Evolutionary conservation across 495 filamentous ascomycete genomes (phyloP).

Genomic region (Penicillium malachiteum): DNA sequence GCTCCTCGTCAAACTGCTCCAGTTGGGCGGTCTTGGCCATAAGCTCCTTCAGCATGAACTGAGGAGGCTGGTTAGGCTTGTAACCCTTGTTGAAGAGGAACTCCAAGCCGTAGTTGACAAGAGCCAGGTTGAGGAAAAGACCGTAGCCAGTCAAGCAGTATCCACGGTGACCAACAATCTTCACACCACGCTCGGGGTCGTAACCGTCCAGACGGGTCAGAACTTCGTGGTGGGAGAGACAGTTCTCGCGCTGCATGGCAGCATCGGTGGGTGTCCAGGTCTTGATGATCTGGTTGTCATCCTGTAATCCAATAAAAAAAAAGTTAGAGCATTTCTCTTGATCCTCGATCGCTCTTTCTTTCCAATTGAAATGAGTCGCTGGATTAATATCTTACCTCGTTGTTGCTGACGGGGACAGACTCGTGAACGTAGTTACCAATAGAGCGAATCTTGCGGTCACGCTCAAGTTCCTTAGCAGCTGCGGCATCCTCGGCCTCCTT

Average conservation of each 20-base stretch:
- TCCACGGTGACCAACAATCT: constrained; percentile 92
- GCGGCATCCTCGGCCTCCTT: constrained; percentile 72
- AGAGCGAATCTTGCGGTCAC: constrained; percentile 74
- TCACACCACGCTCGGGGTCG: constrained; percentile 89
- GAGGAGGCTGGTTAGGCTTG: constrained; percentile 86
- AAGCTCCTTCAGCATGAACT: constrained; percentile 92
- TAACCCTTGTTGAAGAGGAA: constrained; percentile 78
- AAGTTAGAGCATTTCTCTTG: neutral
- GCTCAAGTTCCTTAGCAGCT: constrained; percentile 65
- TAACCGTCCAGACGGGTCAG: constrained; percentile 84
- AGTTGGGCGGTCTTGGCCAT: constrained; percentile 99
- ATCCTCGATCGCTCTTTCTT: no score
- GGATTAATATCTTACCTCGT: constrained; percentile 57
- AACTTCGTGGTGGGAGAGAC: constrained; percentile 93
- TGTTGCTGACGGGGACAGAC: constrained; percentile 84
- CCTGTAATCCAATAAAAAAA: constrained; percentile 38
- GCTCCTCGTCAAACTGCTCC: constrained; percentile 93
- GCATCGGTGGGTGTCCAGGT: constrained; percentile 78
- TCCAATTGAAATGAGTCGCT: no score
- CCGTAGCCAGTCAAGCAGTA: constrained; percentile 91
- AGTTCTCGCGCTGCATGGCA: constrained; percentile 63
- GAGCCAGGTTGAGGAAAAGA: constrained; percentile 87
- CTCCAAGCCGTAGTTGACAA: constrained; percentile 91
- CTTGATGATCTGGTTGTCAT: constrained; percentile 74
- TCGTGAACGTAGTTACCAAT: constrained; percentile 95